Evolutionary conservation across 192 early-diverging fungal species (phyloP), one percentile per base, ranked within the genome.

Genomic region (Coemansia sp.): DNA sequence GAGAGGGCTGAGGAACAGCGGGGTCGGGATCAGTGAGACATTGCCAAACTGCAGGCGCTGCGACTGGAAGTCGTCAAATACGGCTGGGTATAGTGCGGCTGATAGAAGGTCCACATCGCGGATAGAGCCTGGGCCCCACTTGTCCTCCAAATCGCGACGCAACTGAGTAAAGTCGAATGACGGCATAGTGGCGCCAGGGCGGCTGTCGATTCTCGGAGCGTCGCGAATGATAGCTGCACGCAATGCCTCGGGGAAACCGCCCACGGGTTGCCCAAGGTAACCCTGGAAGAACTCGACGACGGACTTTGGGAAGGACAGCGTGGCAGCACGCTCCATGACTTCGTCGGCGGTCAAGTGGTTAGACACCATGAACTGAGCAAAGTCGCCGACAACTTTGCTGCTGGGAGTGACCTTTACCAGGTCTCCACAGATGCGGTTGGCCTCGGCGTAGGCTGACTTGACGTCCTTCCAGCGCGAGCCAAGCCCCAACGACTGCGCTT

Each of bases 261-360:
- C 95, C 67, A 93, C 89, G 19, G 96, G 96, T 78, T 94, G 90
- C 54, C 96, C 96, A 19, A 98, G 85, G 76, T 90, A 93, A 42
- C 96, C 96, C 81, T 97, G 95, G 88, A 94, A 98, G 78, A 96
- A 98, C 79, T 97, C 96, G 14, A 98, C 87, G 13, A 98, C 93
- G 33, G 92, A 94, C 41, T 89, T 89, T 21, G 96, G 96, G 89
- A 98, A 97, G 46, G 92, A 93, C 42, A 97, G 81, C n/a, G 85
- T 89, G 0, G 87, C 74, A 3, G 93, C 93, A 36, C 86, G 85
- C 72, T 91, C 89, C 60, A 85, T 69, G 6, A 98, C 92, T 54
- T 95, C 92, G 59, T 91, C 72, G 45, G 86, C 88, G 1, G 69
- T 83, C 37, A 96, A 81, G 31, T 91, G 88, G 83, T 95, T 94